Percentiles rank a stretch among this genome's conserved stretches.
phyloP scores from a whole-genome alignment of 148 eudicot species.

The Dysphania ambrosioides region DNA sequence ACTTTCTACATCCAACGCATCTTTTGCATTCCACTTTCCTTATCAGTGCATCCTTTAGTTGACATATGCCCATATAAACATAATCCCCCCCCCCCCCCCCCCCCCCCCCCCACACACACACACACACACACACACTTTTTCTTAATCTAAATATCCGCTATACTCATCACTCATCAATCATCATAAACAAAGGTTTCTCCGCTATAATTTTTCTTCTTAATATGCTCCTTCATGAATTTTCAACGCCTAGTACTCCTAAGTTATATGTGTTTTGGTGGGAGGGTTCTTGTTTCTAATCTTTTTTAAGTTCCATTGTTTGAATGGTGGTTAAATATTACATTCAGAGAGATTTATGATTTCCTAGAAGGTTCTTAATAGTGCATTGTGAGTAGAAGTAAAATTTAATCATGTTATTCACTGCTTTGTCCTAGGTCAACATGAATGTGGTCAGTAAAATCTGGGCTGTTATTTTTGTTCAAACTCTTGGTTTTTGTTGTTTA shows the following conservation, averaged over 20 bases:
- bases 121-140: too few species aligned
- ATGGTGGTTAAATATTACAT: background rate
- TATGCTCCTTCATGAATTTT: too few species aligned
- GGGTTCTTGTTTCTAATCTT: background rate
- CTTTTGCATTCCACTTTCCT: too few species aligned
- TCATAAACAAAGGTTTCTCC: too few species aligned
- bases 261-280: background rate
- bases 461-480: background rate
- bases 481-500: constrained; percentile 6
- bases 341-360: background rate
- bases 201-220: too few species aligned
- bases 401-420: background rate
- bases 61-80: too few species aligned
- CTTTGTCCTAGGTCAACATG: background rate
- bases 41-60: too few species aligned
- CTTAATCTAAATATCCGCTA: too few species aligned
- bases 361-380: background rate
- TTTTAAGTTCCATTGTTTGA: background rate
- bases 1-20: too few species aligned
- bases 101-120: too few species aligned
- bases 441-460: background rate
- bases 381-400: background rate
- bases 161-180: too few species aligned
- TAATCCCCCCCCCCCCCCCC: too few species aligned
- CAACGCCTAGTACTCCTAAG: background rate